Evolutionary conservation across 441 rosid genomes (phyloP).

Genomic region (Mallotus japonicus): DNA sequence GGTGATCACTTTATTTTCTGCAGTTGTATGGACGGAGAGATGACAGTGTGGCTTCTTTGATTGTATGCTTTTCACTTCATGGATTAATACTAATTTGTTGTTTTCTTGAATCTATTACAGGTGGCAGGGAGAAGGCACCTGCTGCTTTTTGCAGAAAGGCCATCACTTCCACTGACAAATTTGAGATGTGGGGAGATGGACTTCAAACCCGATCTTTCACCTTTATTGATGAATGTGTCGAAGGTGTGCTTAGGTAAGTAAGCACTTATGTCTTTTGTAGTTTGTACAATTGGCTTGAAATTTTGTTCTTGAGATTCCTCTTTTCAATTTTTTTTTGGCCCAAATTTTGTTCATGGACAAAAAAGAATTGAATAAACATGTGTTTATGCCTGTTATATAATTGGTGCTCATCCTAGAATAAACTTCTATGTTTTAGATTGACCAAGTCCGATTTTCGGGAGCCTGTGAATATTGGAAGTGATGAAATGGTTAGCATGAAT

Average conservation of each 20-base stretch:
- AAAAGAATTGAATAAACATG: neutral
- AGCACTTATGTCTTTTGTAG: conserved; percentile 8
- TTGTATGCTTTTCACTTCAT: neutral
- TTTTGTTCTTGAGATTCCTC: neutral
- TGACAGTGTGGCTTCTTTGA: neutral
- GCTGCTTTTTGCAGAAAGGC: conserved; percentile 98
- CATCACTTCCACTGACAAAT: conserved; percentile 71
- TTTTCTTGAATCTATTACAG: conserved; percentile 32
- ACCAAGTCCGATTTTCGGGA: conserved; percentile 97
- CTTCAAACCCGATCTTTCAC: conserved; percentile 96
- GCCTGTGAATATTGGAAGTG: conserved; percentile 97
- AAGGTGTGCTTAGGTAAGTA: conserved; percentile 91
- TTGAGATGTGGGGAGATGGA: conserved; percentile 99
- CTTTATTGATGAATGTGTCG: conserved; percentile 96
- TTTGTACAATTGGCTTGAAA: neutral
- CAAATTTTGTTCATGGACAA: neutral
- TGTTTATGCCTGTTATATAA: neutral
- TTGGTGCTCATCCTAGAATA: neutral
- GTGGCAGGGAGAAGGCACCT: conserved; percentile 99
- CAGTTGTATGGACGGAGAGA: neutral
- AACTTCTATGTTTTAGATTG: conserved; percentile 39
- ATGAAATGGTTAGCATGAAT: conserved; percentile 99
- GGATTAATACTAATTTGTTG: conserved; percentile 7
- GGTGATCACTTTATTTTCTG: conserved; percentile 38
- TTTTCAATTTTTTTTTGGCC: neutral